Evolutionary conservation across 108 stramenopile genomes (phyloP).

Genomic region (Seminavis robusta): DNA sequence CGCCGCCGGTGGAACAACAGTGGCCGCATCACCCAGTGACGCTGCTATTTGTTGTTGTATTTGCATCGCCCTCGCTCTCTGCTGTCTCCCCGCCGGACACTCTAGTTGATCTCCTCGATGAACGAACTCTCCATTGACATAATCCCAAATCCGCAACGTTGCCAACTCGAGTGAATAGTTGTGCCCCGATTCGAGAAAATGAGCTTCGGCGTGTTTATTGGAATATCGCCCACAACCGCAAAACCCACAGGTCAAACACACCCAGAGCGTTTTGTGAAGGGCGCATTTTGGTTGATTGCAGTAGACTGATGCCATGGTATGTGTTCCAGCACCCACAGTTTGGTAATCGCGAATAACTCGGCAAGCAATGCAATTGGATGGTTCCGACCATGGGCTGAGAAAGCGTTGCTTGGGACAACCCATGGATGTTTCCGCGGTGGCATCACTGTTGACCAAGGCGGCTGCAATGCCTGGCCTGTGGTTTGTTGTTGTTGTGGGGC

Average conservation of each 20-base stretch:
- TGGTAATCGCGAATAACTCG: constrained; percentile 54
- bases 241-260: constrained; percentile 92
- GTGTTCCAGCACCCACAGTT: constrained; percentile 12
- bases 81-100: too few relatives aligned
- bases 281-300: constrained; percentile 53
- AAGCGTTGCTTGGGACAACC: constrained; percentile 58
- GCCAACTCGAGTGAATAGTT: constrained; percentile 92
- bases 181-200: constrained; percentile 80
- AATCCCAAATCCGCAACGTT: constrained; percentile 95
- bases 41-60: too few relatives aligned
- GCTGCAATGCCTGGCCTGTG: too few relatives aligned
- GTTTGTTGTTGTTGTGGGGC: constrained; percentile 44
- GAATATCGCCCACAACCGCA: constrained; percentile 96
- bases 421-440: constrained; percentile 3
- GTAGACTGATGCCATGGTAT: neutral
- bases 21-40: neutral
- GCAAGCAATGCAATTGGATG: constrained; percentile 65
- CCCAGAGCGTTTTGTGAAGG: constrained; percentile 83
- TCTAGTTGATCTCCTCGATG: constrained; percentile 83
- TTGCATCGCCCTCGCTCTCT: too few relatives aligned
- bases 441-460: neutral
- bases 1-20: neutral
- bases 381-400: constrained; percentile 52
- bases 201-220: constrained; percentile 78
- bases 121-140: constrained; percentile 75